These are phyloP conservation scores for Phtheirospermum japonicum DNA, from an alignment of 257 asterid species.

Conservation along the genomic window DNA sequence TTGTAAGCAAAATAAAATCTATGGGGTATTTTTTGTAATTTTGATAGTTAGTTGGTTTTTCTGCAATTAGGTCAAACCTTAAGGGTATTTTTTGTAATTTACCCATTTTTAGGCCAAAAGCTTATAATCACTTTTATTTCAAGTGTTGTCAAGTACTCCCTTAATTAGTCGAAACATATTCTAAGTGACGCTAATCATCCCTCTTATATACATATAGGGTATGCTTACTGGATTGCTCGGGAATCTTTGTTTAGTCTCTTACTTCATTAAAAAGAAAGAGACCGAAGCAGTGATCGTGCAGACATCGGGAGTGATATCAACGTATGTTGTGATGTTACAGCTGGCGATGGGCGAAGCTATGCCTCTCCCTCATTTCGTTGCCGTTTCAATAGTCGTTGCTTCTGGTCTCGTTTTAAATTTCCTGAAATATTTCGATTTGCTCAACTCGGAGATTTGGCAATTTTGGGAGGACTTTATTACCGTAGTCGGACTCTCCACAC, in stretches of 20 bases:
- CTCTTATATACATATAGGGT: constrained; percentile 60
- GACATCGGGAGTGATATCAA: constrained; percentile 77
- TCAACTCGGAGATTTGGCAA: constrained; percentile 65
- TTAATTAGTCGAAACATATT: constrained; percentile 3
- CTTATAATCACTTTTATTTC: background rate
- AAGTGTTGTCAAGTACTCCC: background rate
- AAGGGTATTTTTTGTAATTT: no score
- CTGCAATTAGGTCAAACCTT: no score
- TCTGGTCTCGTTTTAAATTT: constrained; percentile 72
- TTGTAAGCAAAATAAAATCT: no score
- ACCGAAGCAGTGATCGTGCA: constrained; percentile 84
- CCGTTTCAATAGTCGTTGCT: constrained; percentile 68
- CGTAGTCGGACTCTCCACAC: constrained; percentile 76
- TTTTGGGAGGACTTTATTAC: constrained; percentile 94
- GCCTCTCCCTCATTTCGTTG: constrained; percentile 89
- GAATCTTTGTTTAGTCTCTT: constrained; percentile 76
- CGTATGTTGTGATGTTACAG: constrained; percentile 75
- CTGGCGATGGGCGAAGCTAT: constrained; percentile 92
- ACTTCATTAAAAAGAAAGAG: constrained; percentile 88
- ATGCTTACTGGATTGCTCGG: constrained; percentile 98
- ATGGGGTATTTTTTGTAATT: no score
- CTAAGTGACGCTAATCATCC: constrained; percentile 11
- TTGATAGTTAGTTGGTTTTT: no score
- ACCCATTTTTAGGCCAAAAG: background rate
- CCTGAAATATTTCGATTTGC: constrained; percentile 62